Base-by-base conservation (phyloP, 2,329 filamentous ascomycete genomes). In the Cladosporium halotolerans region DNA sequence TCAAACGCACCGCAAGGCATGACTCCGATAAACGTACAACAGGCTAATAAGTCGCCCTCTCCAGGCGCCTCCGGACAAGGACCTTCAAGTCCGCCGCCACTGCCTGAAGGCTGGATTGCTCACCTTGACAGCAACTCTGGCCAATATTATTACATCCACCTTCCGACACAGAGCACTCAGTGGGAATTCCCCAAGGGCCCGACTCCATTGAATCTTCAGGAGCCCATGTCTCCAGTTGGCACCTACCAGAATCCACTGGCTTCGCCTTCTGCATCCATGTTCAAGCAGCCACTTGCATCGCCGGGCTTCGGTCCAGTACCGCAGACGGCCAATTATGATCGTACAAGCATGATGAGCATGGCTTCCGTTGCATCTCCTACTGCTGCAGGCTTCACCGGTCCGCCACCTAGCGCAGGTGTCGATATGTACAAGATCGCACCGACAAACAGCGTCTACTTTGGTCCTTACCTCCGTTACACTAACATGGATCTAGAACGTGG, bases 171-270 rank as follows among this genome's bases (percentile, higher is more conserved):
- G 67, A 89, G 91, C 2, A 99, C 93, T 0, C 93, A 99, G 68
- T 99, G 93, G 93, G 93, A 99, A 66, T 97, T 97, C 61, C 93
- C 93, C 28, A 97, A 96, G 72, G 92, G 92, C 0, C 91, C 91
- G 0, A 96, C 89, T 19, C 92, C 92, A 1, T 78, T 96, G 51
- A 88, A 89, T 58, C 81, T 95, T 58, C 90, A 95, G 55, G 80
- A 87, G 13, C 92, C 92, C 0, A 73, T 96, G 53, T 96, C 92
- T 6, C 92, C 92, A 0, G 85, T 86, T 1, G 82, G 83, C 5
- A 72, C 73, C 3, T 73, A 72, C 53, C 71, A 69, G n/a, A 70
- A 72, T 43, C 69, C 73, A 7, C 55, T 77, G 42, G 65, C 69
- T 33, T 76, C 73, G 11, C 75, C 76, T 2, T 68, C 69, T 4